Evolutionary conservation across 176 grass and related monocot genomes (phyloP).

Genomic region (Rhipidocladum racemiflorum): DNA sequence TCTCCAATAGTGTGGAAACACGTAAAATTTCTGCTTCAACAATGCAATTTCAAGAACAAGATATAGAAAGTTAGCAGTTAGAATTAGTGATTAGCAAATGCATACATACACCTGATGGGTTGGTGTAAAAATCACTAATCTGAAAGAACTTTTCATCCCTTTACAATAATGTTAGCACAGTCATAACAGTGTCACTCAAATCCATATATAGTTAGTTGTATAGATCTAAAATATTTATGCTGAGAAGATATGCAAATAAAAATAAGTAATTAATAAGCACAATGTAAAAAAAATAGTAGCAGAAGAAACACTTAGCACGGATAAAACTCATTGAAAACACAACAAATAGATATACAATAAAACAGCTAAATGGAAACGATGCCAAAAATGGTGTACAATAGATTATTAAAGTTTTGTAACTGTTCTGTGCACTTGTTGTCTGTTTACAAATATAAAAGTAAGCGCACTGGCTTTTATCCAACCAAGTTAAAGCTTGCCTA

Average conservation of each 20-base stretch:
- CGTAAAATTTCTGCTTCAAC: constrained; percentile 99
- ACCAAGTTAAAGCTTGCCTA: neutral
- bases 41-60: constrained; percentile 93
- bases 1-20: constrained; percentile 94
- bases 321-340: neutral
- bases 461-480: neutral
- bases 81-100: constrained; percentile 69
- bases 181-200: constrained; percentile 16
- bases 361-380: constrained; percentile 10
- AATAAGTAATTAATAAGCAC: neutral
- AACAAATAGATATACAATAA: neutral
- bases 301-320: neutral
- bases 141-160: neutral
- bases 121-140: constrained; percentile 42
- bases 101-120: constrained; percentile 43
- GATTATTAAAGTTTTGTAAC: neutral
- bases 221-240: constrained; percentile 12
- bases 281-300: neutral
- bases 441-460: neutral
- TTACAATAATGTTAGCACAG: neutral
- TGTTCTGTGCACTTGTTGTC: constrained; percentile 5
- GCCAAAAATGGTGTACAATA: neutral
- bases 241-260: constrained; percentile 12
- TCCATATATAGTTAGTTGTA: constrained; percentile 25
- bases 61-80: constrained; percentile 88